Evolutionary conservation across 305 asterid genomes (phyloP), one percentile per base, ranked within the genome.

Genomic region (Fraxinus sp.): DNA sequence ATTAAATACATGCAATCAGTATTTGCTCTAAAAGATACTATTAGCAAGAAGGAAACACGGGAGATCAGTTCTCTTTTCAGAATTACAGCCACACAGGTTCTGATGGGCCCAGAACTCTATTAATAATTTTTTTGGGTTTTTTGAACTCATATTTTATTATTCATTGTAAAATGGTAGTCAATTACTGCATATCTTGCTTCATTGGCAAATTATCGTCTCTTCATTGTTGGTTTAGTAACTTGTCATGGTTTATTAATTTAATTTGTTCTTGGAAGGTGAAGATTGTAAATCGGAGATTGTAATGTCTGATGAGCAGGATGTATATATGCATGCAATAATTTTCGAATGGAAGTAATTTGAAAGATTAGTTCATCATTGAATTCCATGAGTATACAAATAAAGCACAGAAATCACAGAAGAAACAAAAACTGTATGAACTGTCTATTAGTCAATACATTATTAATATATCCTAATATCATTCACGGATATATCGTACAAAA

Each of bases 61-160:
- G 99, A 96, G 85, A 94, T 94, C 81, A 88, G 97, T 92, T 93
- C 97, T 75, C 97, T 86, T n/a, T 94, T 91, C 91, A 98, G 98
- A 83, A 94, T 96, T 85, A 94, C 98, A 18, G 93, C 82, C 77
- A 90, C 97, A 72, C 99, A 96, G 99, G 99, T 96, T 85, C 18
- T 76, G 24, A 79, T 14, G 46, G 76, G 6, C 75, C 57, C 24
- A 59, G 41, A 70, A 39, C 49, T 18, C 26, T 33, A 41, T 35
- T 80, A 46, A 44, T 41, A 49, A 62, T 79, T 68, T 37, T 35
- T n/a, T 37, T 55, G 52, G 44, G 52, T 37, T 22, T 66, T 64
- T 26, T 70, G 4, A 64, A 70, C 9, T 1, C 9, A 3, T 14
- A 1, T 70, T 14, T 30, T 30, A 32, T 78, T 82, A 76, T 74